These are phyloP conservation scores for Aspergillus sclerotioniger DNA, from an alignment of 495 filamentous ascomycete genomes.

Conservation along the genomic window DNA sequence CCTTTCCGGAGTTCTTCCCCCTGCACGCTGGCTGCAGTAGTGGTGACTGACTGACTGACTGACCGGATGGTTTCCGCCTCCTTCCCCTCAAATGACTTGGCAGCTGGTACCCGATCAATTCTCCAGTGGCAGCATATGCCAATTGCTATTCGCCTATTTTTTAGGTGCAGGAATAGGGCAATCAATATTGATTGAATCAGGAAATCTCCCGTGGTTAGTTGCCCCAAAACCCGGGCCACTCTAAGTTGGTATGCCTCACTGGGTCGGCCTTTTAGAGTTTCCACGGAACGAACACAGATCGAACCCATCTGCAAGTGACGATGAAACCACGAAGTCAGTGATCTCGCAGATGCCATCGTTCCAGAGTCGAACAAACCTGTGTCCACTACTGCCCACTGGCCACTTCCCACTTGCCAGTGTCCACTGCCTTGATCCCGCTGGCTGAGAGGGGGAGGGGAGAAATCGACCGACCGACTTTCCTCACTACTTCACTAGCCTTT, in stretches of 20 bases:
- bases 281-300: neutral
- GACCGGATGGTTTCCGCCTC: too few species aligned
- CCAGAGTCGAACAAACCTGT: neutral
- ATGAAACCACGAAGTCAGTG: slow-evolving; percentile 8
- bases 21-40: too few species aligned
- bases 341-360: slow-evolving; percentile 3
- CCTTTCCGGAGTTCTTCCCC: too few species aligned
- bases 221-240: slow-evolving; percentile 9
- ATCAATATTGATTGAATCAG: slow-evolving; percentile 5
- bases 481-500: neutral
- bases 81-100: too few species aligned
- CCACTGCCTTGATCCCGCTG: slow-evolving; percentile 1
- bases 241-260: neutral
- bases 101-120: neutral
- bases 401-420: neutral
- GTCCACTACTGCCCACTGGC: neutral
- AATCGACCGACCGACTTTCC: neutral
- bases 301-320: slow-evolving; percentile 10
- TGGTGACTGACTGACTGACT: too few species aligned
- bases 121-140: neutral
- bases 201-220: slow-evolving; percentile 1
- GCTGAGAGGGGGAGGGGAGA: neutral
- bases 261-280: slow-evolving; percentile 1
- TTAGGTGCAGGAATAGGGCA: neutral
- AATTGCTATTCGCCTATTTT: neutral